Evolutionary conservation across 2,329 filamentous ascomycete genomes (phyloP), one percentile per base, ranked within the genome.

Genomic region (Diaporthe helianthi): DNA sequence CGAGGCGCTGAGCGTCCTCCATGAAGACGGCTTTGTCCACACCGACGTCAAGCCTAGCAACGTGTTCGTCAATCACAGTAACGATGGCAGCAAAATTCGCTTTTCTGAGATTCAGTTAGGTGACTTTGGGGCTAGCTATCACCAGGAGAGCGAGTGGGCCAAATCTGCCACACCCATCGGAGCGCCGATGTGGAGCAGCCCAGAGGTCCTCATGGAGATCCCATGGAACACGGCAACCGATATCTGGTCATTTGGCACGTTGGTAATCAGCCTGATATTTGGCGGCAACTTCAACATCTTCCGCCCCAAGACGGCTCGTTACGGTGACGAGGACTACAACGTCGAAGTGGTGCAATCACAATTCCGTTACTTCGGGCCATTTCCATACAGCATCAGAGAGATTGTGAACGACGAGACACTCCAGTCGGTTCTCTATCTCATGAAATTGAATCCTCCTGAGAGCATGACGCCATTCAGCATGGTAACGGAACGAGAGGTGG

Each of bases 11-110:
- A 61, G 47, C 19, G 55, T 73, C 12, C 70, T 76, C 31, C 75
- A 76, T 15, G 71, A 69, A 36, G 72, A 75, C 33, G 72, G 74
- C 17, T 60, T 73, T 47, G 73, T 75, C 41, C 73, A 76, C 65
- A 75, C 76, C 33, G 47, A 76, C 72, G 54, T 77, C 24, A 76
- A 76, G 44, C 69, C 74, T n/a, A 72, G 75, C 49, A 76, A 76
- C 44, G 51, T 77, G 17, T 74, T 76, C 65, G 71, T 76, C 58
- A 75, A 75, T 51, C 51, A 73, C 66, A 70, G 71, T 51, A 68
- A 31, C 22, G 54, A 71, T 24, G 12, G 24, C 17, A 53, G 47
- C 46, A 33, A 44, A 4, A 64, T 68, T 31, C 73, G 75, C 29
- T 78, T 77, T 58, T 73, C 71, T 52, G 63, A 73, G 4, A 69